Evolutionary conservation across 257 asterid species (phyloP), one percentile per base, ranked within the genome.

Genomic region (Solanum sitiens): DNA sequence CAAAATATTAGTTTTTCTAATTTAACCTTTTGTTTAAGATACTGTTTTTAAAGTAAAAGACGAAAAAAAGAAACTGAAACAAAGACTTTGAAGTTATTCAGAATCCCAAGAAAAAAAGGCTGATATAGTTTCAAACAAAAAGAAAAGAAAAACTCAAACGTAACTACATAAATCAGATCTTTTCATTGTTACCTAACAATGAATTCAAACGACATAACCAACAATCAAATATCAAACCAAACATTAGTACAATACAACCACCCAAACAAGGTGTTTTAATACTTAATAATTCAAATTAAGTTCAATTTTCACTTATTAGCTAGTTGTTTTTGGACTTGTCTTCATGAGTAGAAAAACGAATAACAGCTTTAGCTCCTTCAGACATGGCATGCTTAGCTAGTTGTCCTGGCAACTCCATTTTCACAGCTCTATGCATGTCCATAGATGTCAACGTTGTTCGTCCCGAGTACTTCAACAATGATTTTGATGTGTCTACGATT

Each of bases 391-490:
- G 98, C 83, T 91, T 93, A 65, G 96, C 98, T 39, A 96, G 86
- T 47, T 96, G 96, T 65, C 98, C 99, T 3, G 95, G 98, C 85
- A 96, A 80, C 56, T 94, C 94, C 85, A 95, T 89, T 94, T 94
- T 96, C 74, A 94, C 98, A 44, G 98, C 99, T 84, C 90, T 93
- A 74, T 94, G 96, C 7, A 96, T 80, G 90, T 94, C 99, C 92
- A 94, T 50, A 7, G 98, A 88, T 86, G 98, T 91, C 86, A 96
- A 86, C 8, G 99, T 95, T 25, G 65, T 32, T 2, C 71, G 71
- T 63, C 91, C 88, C 8, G 90, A 83, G 86, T 92, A 87, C 47
- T 20, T 83, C 42, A 86, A 87, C 80, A 96, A 89, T 89, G 87
- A 83, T n/a, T 93, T 91, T 71, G 95, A 96, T 90, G 92, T 97